Evolutionary conservation across 176 grass and related monocot species (phyloP), one percentile per base, ranked within the genome.

Genomic region (Elaeis guineensis): DNA sequence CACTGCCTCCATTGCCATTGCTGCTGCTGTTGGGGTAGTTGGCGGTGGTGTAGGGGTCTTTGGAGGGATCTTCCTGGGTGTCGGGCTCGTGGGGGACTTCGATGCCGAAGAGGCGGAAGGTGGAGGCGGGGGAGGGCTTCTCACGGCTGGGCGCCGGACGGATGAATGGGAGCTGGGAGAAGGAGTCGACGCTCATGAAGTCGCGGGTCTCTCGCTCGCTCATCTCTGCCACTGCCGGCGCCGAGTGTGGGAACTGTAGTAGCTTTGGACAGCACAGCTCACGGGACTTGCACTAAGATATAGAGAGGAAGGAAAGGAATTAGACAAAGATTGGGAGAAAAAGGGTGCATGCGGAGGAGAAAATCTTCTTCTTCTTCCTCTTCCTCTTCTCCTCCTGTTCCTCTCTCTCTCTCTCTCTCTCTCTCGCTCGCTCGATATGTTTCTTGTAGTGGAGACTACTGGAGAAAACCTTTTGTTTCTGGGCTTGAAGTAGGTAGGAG

Each of bases 161-260:
- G 32, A 89, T 69, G 81, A 85, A 89, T 16, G 85, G 85, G 48
- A 95, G 81, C 66, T 95, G 85, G 19, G 89, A 82, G 59, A 95
- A 95, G 18, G 81, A 85, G 65, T 95, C 85, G 58, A 95, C 86
- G 74, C 59, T 58, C 58, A 70, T 74, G 63, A 91, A 97, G 18
- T 51, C 59, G 18, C 3, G 80, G 17, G 69, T 77, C 71, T 86
- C 90, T 64, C 63, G 63, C 58, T 86, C 77, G 55, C 77, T 86
- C 90, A 95, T 95, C 20, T 63, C 62, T 12, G 35, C 35, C 11
- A 12, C 35, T 44, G 35, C 7, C 35, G 8, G 11, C 35, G 8
- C 9, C 8, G 1, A 12, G 2, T 44, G 8, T 3, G 6, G 35
- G 2, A 44, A 44, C 35, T 14, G 35, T 12, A 9, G 32, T 35